Percentiles rank a stretch among this genome's conserved stretches.
phyloP scores from a whole-genome alignment of 192 early-diverging fungal genomes.

The Coemansia sp. region DNA sequence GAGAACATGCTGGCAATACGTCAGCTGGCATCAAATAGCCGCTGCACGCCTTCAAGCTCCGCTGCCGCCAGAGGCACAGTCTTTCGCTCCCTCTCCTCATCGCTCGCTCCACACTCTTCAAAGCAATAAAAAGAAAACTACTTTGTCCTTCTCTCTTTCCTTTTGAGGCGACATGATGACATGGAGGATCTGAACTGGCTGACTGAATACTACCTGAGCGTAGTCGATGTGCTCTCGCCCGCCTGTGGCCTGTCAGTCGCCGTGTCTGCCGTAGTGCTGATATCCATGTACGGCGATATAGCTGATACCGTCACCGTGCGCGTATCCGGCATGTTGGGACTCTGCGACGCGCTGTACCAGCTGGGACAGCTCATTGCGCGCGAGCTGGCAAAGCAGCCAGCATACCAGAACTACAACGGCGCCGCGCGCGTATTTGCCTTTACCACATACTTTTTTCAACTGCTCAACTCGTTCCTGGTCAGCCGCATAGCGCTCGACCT shows the following conservation, averaged over 20 bases:
- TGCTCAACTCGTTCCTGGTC: constrained; percentile 37
- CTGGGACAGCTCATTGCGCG: constrained; percentile 38
- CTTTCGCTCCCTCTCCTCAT: too few relatives aligned
- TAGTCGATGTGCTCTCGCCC: constrained; percentile 46
- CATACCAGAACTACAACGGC: constrained; percentile 7
- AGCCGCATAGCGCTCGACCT: constrained; percentile 51
- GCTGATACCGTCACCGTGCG: constrained; percentile 43
- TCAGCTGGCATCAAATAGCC: too few relatives aligned
- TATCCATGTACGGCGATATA: constrained; percentile 44
- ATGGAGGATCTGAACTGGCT: constrained; percentile 29
- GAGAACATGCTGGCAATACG: too few relatives aligned
- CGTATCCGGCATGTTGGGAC: constrained; percentile 45
- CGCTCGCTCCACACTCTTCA: too few relatives aligned
- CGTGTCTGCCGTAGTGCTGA: constrained; percentile 32
- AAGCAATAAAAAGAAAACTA: neutral
- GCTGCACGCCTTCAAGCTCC: too few relatives aligned
- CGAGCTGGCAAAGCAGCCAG: constrained; percentile 28
- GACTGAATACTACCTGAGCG: constrained; percentile 41
- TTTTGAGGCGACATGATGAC: too few relatives aligned
- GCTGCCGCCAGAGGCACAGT: too few relatives aligned
- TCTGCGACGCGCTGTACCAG: constrained; percentile 41
- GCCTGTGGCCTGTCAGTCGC: constrained; percentile 48
- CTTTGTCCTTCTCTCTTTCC: neutral
- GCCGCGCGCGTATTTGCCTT: constrained; percentile 45
- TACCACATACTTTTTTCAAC: constrained; percentile 34